Evolutionary conservation across 352 stramenopile species (phyloP), one percentile per base, ranked within the genome.

Genomic region (Phytopythium oedochilum): DNA sequence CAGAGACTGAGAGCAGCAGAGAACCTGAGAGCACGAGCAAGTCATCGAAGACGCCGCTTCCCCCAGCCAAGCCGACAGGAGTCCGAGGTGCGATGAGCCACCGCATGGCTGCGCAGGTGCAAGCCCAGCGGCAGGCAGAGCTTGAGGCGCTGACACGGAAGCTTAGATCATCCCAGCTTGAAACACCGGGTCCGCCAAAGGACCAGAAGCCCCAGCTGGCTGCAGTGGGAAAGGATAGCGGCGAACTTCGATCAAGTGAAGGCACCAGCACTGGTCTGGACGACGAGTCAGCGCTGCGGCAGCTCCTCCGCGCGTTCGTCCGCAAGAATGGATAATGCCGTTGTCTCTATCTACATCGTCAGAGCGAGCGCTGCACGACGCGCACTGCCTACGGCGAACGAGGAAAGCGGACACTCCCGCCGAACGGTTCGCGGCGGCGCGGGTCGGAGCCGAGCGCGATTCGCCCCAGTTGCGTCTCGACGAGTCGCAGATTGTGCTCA

Each of bases 401-500:
- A 26, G 72, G 61, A 42, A 66, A 88, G 0, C 76, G 67, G 18
- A 89, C 73, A 57, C 71, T 71, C 2, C 53, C 66, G 0, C 56
- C 55, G 49, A 85, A 89, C 1, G 78, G 80, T 26, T 88, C 56
- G 7, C 75, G 81, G 15, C 26, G 40, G 20, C 61, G 60, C 14
- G 81, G 73, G 3, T 69, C 61, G 1, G 79, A 83, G 15, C 50
- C 53, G 6, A 56, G 22, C 3, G 74, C 72, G 15, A 91, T 50
- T 10, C 70, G 70, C 35, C 67, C 71, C 12, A 92, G 57, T 43
- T 92, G 79, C 3, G 64, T 67, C 48, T 94, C 83, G 2, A 94
- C 66, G 9, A 89, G 51, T 7, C 78, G 64, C 2, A 91, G 26
- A 45, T 91, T 93, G 44, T 85, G 74, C 47, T 93, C 83, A 44